A percentile compares a stretch with the other conserved stretches of the same genome.
phyloP scores from a whole-genome alignment of 495 filamentous ascomycete genomes.

The Filosporella fistucella region DNA sequence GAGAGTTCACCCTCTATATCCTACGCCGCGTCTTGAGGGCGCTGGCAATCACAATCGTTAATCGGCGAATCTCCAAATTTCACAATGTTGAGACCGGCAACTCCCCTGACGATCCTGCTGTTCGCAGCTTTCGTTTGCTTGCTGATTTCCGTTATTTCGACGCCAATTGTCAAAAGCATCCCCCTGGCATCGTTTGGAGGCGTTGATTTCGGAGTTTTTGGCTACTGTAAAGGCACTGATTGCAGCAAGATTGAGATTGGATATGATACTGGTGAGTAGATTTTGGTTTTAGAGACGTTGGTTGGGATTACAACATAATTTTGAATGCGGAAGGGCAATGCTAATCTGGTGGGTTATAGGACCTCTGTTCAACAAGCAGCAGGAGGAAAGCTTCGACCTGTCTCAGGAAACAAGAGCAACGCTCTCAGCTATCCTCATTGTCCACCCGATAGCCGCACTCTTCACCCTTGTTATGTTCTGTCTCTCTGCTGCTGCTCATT shows the following conservation, averaged over 20 bases:
- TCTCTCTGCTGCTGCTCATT: constrained; percentile 75
- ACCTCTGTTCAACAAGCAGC: constrained; percentile 28
- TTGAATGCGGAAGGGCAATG: constrained; percentile 11
- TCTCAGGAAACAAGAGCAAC: constrained; percentile 69
- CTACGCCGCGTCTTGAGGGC: constrained; percentile 25
- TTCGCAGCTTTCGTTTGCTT: constrained; percentile 81
- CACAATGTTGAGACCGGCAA: constrained; percentile 80
- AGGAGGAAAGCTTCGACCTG: constrained; percentile 63
- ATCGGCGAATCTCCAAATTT: constrained; percentile 6
- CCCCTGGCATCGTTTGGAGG: constrained; percentile 73
- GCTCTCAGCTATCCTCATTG: constrained; percentile 85
- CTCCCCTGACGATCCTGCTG: constrained; percentile 82
- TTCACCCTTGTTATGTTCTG: constrained; percentile 80
- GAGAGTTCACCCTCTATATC: constrained; percentile 1
- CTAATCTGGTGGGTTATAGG: constrained; percentile 10
- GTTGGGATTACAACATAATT: too few relatives aligned
- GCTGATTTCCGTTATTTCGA: constrained; percentile 85
- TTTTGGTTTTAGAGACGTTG: neutral
- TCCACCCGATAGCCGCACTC: constrained; percentile 87
- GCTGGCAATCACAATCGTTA: constrained; percentile 19
- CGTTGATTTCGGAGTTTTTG: constrained; percentile 89
- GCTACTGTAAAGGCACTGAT: constrained; percentile 59
- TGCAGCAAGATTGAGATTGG: constrained; percentile 79
- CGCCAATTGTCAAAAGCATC: constrained; percentile 82
- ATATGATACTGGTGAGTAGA: constrained; percentile 74